Evolutionary conservation across 805 yeast genomes (phyloP), one percentile per base, ranked within the genome.

Genomic region (Wickerhamomyces queroliae): DNA sequence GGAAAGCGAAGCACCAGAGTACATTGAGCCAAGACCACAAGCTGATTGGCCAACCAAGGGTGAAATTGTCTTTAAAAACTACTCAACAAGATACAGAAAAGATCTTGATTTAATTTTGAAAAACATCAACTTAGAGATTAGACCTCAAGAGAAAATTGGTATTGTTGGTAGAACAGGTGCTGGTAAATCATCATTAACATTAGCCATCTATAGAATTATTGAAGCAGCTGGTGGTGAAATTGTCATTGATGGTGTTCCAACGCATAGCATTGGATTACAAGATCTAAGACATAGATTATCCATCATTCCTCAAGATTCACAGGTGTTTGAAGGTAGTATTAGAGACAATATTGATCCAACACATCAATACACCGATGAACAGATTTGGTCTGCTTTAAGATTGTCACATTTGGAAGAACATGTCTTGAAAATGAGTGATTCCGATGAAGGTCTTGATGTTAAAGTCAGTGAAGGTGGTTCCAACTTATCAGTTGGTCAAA

Each of bases 101-200:
- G 89, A 82, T 43, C 70, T 91, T 46, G 95, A 86, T 36, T 72
- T 84, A 16, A 93, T 87, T 4, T 68, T 91, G 62, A 83, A 80
- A 51, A 67, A 80, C 42, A 74, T 91, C 50, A 70, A 66, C 42
- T 55, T 91, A 19, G 63, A 72, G 11, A 77, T 91, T 50, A 70
- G 77, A 35, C 77, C 90, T 1, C 67, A 74, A 41, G 97, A 91
- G 58, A 91, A 91, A 61, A 70, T 90, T 55, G 98, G 98, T 45
- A 89, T 90, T 61, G 97, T 91, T 41, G 98, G 98, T 20, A 76
- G 98, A 58, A 90, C 98, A 0, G 98, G 98, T 47, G 97, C 97
- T 2, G 98, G 98, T 47, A 89, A 89, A 61, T 82, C 93, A 0
- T 82, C 95, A 1, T 69, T 89, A 53, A 83, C 95, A 0, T 64